phyloP scores from a whole-genome alignment of 2,329 filamentous ascomycete genomes.

The Emergomyces orientalis region DNA sequence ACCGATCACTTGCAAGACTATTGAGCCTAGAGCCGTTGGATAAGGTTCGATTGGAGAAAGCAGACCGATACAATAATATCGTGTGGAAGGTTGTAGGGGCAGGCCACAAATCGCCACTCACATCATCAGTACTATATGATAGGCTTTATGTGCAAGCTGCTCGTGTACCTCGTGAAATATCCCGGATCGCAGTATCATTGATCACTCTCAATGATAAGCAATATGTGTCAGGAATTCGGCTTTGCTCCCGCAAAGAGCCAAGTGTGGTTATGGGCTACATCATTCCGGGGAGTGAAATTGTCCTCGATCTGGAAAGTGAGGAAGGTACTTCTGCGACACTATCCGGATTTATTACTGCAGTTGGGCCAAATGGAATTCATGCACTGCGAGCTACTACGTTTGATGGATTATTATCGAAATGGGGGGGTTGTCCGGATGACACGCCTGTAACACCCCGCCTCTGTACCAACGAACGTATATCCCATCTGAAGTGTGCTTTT shows the following conservation, averaged over 20 bases:
- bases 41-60: not conserved
- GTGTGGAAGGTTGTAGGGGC: constrained; percentile 6
- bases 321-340: constrained; percentile 3
- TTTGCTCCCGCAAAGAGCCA: constrained; percentile 4
- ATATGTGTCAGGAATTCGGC: constrained; percentile 15
- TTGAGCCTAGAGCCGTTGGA: constrained; percentile 9
- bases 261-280: constrained; percentile 13
- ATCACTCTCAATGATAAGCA: constrained; percentile 10
- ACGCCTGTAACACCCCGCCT: constrained; percentile 16
- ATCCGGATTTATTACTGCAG: constrained; percentile 15
- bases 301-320: constrained; percentile 8
- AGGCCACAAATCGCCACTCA: not conserved
- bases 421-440: constrained; percentile 14
- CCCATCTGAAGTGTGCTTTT: constrained; percentile 15
- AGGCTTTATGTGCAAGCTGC: constrained; percentile 13
- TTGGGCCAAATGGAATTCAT: constrained; percentile 16
- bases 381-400: constrained; percentile 14
- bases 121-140: constrained; percentile 8
- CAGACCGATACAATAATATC: constrained; percentile 8
- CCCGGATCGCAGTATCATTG: constrained; percentile 14
- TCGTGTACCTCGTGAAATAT: constrained; percentile 9
- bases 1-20: constrained; percentile 12
- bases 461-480: constrained; percentile 15
- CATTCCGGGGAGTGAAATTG: constrained; percentile 7
- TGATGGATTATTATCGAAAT: constrained; percentile 14